Evolutionary conservation across 768 basidiomycete genomes (phyloP).

Genomic region (Russula ochroleuca): DNA sequence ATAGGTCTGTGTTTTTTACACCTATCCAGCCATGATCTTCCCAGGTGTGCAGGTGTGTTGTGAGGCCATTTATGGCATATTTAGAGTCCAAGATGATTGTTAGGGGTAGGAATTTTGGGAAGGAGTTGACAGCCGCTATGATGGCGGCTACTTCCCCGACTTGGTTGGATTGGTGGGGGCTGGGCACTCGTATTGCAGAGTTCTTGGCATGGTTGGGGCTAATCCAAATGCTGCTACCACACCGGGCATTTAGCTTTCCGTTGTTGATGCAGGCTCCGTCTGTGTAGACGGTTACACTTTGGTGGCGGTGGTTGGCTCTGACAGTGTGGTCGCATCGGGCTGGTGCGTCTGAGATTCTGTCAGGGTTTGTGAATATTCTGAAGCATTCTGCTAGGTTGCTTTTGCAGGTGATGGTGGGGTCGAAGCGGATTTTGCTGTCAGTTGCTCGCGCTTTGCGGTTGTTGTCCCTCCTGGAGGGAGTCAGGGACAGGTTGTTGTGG

Average conservation of each 20-base stretch:
- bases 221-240: not conserved
- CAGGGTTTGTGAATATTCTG: not conserved
- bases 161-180: not conserved
- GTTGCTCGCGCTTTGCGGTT: not conserved
- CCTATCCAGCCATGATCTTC: not conserved
- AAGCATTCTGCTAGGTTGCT: not conserved
- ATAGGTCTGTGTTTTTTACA: not conserved
- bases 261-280: not conserved
- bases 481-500: not conserved
- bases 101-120: not conserved
- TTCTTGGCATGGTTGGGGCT: not conserved
- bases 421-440: not conserved
- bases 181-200: not conserved
- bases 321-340: fast-evolving
- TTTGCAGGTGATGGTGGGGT: not conserved
- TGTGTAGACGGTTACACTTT: not conserved
- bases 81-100: not conserved
- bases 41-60: not conserved
- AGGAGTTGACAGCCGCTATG: not conserved
- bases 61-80: not conserved
- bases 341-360: not conserved
- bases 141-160: not conserved
- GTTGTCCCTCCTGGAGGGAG: not conserved
- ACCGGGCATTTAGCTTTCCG: not conserved
- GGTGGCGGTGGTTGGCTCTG: too few relatives aligned